phyloP scores from a whole-genome alignment of 257 asterid species.

The Eucommia ulmoides region DNA sequence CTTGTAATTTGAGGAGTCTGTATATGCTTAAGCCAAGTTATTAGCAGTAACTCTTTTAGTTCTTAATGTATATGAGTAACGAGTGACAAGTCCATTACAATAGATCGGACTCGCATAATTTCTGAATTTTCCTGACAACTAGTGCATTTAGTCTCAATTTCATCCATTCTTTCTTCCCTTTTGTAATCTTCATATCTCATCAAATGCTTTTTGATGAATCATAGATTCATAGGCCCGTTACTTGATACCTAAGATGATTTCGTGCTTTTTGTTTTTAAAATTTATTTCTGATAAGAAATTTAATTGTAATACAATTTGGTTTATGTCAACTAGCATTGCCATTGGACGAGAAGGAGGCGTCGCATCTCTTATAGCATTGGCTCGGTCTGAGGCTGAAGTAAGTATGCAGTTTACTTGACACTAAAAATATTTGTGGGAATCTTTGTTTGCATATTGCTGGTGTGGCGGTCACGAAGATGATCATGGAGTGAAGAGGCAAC shows the following conservation, averaged over 20 bases:
- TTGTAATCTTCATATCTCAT: not conserved
- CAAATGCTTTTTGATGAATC: constrained; percentile 1
- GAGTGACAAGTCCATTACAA: no score
- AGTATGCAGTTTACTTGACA: no score
- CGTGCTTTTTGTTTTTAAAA: constrained; percentile 1
- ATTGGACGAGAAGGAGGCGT: constrained; percentile 92
- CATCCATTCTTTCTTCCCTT: no score
- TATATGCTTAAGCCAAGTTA: no score
- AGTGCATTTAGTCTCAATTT: no score
- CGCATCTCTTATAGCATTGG: constrained; percentile 68
- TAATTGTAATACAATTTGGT: constrained; percentile 10
- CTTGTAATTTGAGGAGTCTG: no score
- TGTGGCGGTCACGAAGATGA: no score
- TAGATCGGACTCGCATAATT: no score
- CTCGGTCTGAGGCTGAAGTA: constrained; percentile 66
- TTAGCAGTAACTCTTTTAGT: no score
- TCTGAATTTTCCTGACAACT: no score
- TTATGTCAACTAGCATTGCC: constrained; percentile 45
- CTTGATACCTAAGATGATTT: not conserved
- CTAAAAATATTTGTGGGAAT: not conserved
- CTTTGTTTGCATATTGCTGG: not conserved
- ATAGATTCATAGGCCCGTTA: constrained; percentile 2
- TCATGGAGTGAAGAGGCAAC: no score
- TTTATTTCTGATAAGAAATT: constrained; percentile 4
- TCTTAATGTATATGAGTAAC: no score